Percentiles rank a stretch among this genome's conserved stretches.
These are phyloP conservation scores for Earliella scabrosa DNA, from an alignment of 1,284 basidiomycete species.

Conservation along the genomic window DNA sequence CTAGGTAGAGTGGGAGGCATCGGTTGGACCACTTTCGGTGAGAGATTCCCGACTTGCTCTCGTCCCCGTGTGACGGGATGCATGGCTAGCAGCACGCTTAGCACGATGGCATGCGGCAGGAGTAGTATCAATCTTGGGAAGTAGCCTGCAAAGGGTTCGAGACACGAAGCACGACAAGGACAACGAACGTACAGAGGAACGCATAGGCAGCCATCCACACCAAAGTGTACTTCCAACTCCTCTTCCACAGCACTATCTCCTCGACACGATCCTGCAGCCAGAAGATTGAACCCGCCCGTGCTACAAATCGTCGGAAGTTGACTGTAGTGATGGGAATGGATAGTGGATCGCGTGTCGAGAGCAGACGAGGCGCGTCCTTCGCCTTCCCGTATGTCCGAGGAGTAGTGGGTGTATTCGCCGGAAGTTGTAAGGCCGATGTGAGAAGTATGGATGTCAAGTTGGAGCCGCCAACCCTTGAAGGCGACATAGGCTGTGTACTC, in stretches of 20 bases:
- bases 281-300: constrained; percentile 68
- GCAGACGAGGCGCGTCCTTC: constrained; percentile 38
- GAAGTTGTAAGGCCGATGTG: constrained; percentile 36
- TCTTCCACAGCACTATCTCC: constrained; percentile 75
- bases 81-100: constrained; percentile 59
- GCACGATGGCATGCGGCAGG: constrained; percentile 60
- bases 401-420: constrained; percentile 33
- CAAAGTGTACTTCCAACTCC: constrained; percentile 65
- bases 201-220: constrained; percentile 72
- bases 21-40: constrained; percentile 33
- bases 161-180: neutral
- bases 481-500: constrained; percentile 22
- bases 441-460: constrained; percentile 40
- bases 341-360: constrained; percentile 62
- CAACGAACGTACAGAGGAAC: constrained; percentile 63
- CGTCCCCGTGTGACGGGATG: constrained; percentile 45
- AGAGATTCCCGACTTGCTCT: constrained; percentile 10
- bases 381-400: constrained; percentile 21
- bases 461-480: constrained; percentile 24
- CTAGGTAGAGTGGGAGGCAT: constrained; percentile 44
- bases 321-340: constrained; percentile 72
- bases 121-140: constrained; percentile 68
- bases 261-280: constrained; percentile 81
- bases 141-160: constrained; percentile 49
- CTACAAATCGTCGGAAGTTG: constrained; percentile 76